These are phyloP conservation scores for Helicocarpus griseus DNA, from an alignment of 2,329 filamentous ascomycete genomes.

Conservation along the genomic window DNA sequence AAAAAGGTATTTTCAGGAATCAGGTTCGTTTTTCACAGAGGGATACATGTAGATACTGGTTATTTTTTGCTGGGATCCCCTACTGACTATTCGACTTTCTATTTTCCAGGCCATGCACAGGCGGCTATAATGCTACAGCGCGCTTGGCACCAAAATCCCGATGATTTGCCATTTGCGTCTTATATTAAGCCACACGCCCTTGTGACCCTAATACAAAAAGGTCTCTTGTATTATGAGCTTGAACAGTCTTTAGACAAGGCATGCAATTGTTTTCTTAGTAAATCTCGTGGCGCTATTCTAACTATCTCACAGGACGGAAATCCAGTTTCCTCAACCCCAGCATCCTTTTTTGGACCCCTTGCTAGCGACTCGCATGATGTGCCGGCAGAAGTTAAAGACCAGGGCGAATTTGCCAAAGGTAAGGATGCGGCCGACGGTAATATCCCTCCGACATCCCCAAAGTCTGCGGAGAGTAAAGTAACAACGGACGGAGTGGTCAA, in stretches of 20 bases:
- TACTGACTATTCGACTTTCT: conserved; percentile 4
- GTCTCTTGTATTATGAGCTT: conserved; percentile 45
- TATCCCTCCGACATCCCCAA: conserved; percentile 19
- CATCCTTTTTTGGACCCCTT: conserved; percentile 40
- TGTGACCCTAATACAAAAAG: conserved; percentile 54
- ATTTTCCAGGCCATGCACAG: conserved; percentile 43
- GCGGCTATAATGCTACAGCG: conserved; percentile 51
- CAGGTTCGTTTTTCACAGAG: conserved; percentile 37
- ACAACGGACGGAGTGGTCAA: conserved; percentile 27
- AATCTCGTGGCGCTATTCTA: conserved; percentile 2
- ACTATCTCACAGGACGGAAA: conserved; percentile 28
- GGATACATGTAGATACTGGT: conserved; percentile 6
- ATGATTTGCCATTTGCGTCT: conserved; percentile 51
- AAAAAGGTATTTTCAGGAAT: conserved; percentile 45
- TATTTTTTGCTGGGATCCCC: conserved; percentile 8
- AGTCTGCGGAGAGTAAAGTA: conserved; percentile 20
- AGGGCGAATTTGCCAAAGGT: conserved; percentile 10
- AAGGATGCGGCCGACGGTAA: conserved; percentile 21
- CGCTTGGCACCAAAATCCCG: conserved; percentile 54
- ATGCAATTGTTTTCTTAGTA: conserved; percentile 17
- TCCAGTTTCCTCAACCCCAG: conserved; percentile 23
- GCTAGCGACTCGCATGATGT: conserved; percentile 23
- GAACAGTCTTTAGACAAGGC: conserved; percentile 41
- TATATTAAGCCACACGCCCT: conserved; percentile 51
- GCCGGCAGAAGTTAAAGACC: conserved; percentile 17